phyloP scores from a whole-genome alignment of 1,139 yeast species.

The Yarrowia galli region DNA sequence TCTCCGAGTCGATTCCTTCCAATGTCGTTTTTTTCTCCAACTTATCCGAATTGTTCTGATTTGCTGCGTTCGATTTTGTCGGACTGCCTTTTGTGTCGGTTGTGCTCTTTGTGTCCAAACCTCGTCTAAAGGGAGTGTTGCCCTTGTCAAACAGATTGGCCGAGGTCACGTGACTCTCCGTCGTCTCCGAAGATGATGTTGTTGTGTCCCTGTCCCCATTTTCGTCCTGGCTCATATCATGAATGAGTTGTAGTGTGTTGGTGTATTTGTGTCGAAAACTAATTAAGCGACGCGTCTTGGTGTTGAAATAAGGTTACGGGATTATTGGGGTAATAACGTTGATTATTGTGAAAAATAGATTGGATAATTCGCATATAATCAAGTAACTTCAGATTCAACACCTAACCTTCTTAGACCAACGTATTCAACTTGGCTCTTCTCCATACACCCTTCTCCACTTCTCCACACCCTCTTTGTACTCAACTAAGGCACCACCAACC shows the following conservation, averaged over 20 bases:
- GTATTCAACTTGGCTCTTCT: too few species aligned
- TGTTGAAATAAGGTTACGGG: neutral
- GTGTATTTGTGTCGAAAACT: neutral
- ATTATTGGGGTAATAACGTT: too few species aligned
- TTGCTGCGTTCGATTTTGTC: neutral
- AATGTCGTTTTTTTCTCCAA: neutral
- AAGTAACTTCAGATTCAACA: too few species aligned
- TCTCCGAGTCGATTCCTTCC: neutral
- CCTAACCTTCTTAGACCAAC: too few species aligned
- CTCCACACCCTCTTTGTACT: too few species aligned
- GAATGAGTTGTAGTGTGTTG: neutral
- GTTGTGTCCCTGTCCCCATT: neutral
- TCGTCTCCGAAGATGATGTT: neutral
- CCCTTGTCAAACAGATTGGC: slow-evolving; percentile 18
- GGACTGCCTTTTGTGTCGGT: neutral
- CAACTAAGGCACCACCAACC: too few species aligned
- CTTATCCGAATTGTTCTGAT: neutral
- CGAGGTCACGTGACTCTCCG: neutral
- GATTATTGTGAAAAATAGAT: neutral
- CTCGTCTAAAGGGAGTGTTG: slow-evolving; percentile 2
- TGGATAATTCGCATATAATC: neutral
- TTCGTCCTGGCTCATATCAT: slow-evolving; percentile 14
- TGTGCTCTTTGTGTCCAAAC: neutral
- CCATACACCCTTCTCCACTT: too few species aligned
- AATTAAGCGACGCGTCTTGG: slow-evolving; percentile 17